A percentile compares a stretch with the other conserved stretches of the same genome.
phyloP scores from a whole-genome alignment of 768 basidiomycete genomes.

The Pulveroboletus ravenelii region DNA sequence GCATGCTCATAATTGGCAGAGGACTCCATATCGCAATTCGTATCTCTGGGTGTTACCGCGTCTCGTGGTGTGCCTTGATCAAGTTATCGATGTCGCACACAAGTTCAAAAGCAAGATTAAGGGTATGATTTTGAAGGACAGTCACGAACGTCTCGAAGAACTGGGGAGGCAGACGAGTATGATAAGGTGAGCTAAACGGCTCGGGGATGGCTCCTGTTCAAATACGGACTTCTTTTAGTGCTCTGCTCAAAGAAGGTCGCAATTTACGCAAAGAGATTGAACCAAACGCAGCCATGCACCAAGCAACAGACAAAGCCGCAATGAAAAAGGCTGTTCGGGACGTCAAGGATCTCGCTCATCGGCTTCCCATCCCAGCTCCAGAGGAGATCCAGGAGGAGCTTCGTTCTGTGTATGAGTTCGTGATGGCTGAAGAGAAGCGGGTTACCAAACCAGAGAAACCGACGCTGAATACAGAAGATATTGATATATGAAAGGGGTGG shows the following conservation, averaged over 20 bases:
- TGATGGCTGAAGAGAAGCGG: slow-evolving; percentile 21
- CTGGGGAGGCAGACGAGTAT: slow-evolving; percentile 27
- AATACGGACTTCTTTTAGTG: slow-evolving; percentile 13
- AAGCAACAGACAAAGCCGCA: slow-evolving; percentile 13
- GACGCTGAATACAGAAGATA: slow-evolving; percentile 23
- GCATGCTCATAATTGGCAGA: slow-evolving; percentile 26
- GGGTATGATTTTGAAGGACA: slow-evolving; percentile 23
- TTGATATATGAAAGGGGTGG: slow-evolving; percentile 16
- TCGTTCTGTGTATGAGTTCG: slow-evolving; percentile 30
- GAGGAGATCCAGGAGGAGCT: slow-evolving; percentile 29
- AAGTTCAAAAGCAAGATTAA: slow-evolving; percentile 32
- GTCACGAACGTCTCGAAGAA: slow-evolving; percentile 35
- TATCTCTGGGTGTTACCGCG: slow-evolving; percentile 38
- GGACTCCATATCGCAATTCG: slow-evolving; percentile 31
- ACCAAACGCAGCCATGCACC: slow-evolving; percentile 30
- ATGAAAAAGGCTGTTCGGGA: slow-evolving; percentile 28
- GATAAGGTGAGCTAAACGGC: slow-evolving; percentile 29
- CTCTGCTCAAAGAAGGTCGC: slow-evolving; percentile 22
- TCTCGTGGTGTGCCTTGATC: slow-evolving; percentile 39
- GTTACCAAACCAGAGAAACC: slow-evolving; percentile 15
- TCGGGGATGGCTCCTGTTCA: background rate
- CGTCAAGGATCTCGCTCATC: slow-evolving; percentile 26
- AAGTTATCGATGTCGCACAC: slow-evolving; percentile 21
- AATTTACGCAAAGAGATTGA: slow-evolving; percentile 30
- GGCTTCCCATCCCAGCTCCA: slow-evolving; percentile 16